Conservation (phyloP, 2,329 filamentous ascomycete species). For the Penicillium hesseltinei region DNA sequence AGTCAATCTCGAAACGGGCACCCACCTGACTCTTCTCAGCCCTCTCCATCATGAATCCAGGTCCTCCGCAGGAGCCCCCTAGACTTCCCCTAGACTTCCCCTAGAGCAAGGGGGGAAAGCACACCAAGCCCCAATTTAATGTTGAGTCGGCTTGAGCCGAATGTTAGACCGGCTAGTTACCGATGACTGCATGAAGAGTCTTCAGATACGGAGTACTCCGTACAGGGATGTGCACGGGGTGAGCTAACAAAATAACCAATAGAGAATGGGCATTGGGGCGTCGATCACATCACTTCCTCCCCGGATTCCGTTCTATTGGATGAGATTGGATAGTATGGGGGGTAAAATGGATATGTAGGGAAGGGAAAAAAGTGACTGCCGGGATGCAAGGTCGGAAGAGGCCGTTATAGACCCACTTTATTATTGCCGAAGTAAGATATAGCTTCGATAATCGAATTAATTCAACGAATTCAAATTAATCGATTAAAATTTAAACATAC, state of each 20-base stretch:
- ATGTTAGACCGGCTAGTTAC: background rate
- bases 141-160: conserved; percentile 4
- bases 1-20: background rate
- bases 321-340: background rate
- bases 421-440: conserved; percentile 9
- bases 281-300: background rate
- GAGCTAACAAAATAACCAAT: background rate
- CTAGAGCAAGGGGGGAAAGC: background rate
- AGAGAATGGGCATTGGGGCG: background rate
- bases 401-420: conserved; percentile 11
- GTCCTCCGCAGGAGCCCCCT: background rate
- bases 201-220: background rate
- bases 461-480: background rate
- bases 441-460: background rate
- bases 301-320: background rate
- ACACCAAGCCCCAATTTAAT: background rate
- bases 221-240: background rate
- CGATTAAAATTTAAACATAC: background rate
- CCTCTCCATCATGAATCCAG: conserved; percentile 7
- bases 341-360: background rate
- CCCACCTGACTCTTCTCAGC: conserved; percentile 13
- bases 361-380: background rate
- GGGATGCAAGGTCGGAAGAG: conserved; percentile 1
- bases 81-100: background rate
- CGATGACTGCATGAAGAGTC: background rate